Percentiles rank a stretch among this genome's conserved stretches.
Evolutionary conservation across 495 filamentous ascomycete genomes (phyloP).

Genomic region (Cairneyella variabilis): DNA sequence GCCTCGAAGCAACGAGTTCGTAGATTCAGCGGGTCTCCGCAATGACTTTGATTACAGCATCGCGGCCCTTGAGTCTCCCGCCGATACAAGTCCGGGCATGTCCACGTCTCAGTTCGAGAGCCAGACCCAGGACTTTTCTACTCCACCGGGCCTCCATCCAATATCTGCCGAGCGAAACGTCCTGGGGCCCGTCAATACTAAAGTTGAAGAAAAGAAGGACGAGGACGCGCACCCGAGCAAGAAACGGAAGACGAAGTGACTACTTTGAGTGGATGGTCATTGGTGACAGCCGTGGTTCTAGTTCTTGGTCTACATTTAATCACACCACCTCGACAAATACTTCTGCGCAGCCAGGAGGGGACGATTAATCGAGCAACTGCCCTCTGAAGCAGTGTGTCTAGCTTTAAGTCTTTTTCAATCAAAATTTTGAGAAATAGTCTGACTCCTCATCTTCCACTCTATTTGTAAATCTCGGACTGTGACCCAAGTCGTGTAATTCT

Average conservation of each 20-base stretch:
- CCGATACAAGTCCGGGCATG: slow-evolving; percentile 2
- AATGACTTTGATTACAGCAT: slow-evolving; percentile 5
- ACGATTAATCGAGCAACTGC: too few species aligned
- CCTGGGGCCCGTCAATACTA: background rate
- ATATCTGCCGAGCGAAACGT: background rate
- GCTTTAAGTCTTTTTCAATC: too few species aligned
- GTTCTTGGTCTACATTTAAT: too few species aligned
- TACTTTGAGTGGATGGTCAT: background rate
- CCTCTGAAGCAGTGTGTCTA: too few species aligned
- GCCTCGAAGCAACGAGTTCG: background rate
- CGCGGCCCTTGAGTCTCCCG: background rate
- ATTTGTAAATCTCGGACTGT: too few species aligned
- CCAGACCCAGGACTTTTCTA: background rate
- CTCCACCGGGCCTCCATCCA: background rate
- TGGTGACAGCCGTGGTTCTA: too few species aligned
- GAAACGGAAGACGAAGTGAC: slow-evolving; percentile 7
- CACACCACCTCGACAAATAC: too few species aligned
- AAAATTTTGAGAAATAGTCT: too few species aligned
- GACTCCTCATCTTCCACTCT: too few species aligned
- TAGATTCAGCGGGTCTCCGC: too few species aligned
- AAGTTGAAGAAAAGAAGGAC: slow-evolving; percentile 1
- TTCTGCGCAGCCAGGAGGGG: too few species aligned
- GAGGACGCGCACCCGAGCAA: slow-evolving; percentile 4
- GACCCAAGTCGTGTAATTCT: too few species aligned
- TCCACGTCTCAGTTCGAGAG: slow-evolving; percentile 1